Evolutionary conservation across 2,329 filamentous ascomycete genomes (phyloP).

Genomic region (Cladosporium halotolerans): DNA sequence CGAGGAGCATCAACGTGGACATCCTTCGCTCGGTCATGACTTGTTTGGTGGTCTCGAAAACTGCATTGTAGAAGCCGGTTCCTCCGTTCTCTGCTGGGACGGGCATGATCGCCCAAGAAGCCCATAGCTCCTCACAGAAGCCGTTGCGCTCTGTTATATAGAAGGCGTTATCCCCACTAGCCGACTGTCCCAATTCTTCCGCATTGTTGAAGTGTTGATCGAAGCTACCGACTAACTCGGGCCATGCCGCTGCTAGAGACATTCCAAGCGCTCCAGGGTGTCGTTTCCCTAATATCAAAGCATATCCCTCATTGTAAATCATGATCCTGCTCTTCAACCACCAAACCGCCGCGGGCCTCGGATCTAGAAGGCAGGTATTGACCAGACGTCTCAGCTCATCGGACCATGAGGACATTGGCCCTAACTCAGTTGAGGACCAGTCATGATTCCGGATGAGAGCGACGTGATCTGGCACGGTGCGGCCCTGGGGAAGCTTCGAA

Average conservation of each 20-base stretch:
- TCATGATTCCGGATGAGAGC: slow-evolving; percentile 13
- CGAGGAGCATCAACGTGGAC: slow-evolving; percentile 70
- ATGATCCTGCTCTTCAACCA: slow-evolving; percentile 27
- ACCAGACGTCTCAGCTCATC: slow-evolving; percentile 13
- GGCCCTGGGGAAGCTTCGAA: not conserved
- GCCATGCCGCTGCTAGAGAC: slow-evolving; percentile 16
- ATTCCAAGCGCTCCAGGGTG: slow-evolving; percentile 18
- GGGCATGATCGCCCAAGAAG: slow-evolving; percentile 71
- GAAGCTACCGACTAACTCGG: slow-evolving; percentile 12
- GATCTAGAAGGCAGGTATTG: slow-evolving; percentile 18
- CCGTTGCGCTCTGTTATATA: slow-evolving; percentile 15
- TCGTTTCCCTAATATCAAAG: slow-evolving; percentile 27
- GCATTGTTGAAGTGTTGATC: slow-evolving; percentile 8
- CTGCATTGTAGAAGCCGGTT: slow-evolving; percentile 72
- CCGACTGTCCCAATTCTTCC: slow-evolving; percentile 11
- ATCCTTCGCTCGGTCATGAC: slow-evolving; percentile 74
- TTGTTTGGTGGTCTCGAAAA: slow-evolving; percentile 72
- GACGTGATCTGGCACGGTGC: slow-evolving; percentile 6
- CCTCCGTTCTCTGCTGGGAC: slow-evolving; percentile 67
- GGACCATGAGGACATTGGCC: slow-evolving; percentile 16
- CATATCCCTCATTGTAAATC: slow-evolving; percentile 34
- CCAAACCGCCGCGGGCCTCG: slow-evolving; percentile 15
- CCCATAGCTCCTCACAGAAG: slow-evolving; percentile 14
- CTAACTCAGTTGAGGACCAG: slow-evolving; percentile 16
- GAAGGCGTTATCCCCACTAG: slow-evolving; percentile 11